A percentile compares a stretch with the other conserved stretches of the same genome.
phyloP scores from a whole-genome alignment of 2,329 filamentous ascomycete genomes.

The Fusarium guadeloupense region DNA sequence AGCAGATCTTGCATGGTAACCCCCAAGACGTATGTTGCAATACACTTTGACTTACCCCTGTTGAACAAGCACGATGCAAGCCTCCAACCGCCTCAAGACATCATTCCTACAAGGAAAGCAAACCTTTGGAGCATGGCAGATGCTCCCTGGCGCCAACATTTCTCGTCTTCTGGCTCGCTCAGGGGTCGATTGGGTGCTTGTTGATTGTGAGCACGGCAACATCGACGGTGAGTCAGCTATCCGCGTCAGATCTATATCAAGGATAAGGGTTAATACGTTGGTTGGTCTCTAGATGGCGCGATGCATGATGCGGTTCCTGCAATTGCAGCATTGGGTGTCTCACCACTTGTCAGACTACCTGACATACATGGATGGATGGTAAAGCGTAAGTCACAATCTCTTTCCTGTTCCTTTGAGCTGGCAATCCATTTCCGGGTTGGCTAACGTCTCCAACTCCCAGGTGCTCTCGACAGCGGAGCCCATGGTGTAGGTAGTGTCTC shows the following conservation, averaged over 20 bases:
- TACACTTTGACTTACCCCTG: too few species aligned
- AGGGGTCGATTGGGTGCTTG: slow-evolving; percentile 72
- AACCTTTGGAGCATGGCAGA: slow-evolving; percentile 68
- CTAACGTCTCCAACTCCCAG: slow-evolving; percentile 20
- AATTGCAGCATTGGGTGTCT: slow-evolving; percentile 54
- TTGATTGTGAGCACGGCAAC: slow-evolving; percentile 61
- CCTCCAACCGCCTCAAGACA: slow-evolving; percentile 54
- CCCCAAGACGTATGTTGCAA: too few species aligned
- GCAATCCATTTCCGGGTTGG: background rate
- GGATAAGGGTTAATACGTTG: background rate
- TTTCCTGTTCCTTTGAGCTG: background rate
- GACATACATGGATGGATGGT: slow-evolving; percentile 56
- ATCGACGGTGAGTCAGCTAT: slow-evolving; percentile 49
- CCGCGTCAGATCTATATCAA: background rate
- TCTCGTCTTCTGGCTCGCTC: slow-evolving; percentile 65
- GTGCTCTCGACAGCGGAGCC: slow-evolving; percentile 57
- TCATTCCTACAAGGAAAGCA: slow-evolving; percentile 57
- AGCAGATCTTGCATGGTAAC: background rate
- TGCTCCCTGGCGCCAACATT: slow-evolving; percentile 67
- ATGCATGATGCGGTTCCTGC: slow-evolving; percentile 63
- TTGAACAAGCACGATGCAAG: slow-evolving; percentile 46
- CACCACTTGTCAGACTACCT: slow-evolving; percentile 58
- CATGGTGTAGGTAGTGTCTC: slow-evolving; percentile 48
- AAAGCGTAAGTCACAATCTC: slow-evolving; percentile 45
- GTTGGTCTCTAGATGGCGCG: slow-evolving; percentile 47